Evolutionary conservation across 257 asterid species (phyloP).

Genomic region (Jaltomata sinuosa): DNA sequence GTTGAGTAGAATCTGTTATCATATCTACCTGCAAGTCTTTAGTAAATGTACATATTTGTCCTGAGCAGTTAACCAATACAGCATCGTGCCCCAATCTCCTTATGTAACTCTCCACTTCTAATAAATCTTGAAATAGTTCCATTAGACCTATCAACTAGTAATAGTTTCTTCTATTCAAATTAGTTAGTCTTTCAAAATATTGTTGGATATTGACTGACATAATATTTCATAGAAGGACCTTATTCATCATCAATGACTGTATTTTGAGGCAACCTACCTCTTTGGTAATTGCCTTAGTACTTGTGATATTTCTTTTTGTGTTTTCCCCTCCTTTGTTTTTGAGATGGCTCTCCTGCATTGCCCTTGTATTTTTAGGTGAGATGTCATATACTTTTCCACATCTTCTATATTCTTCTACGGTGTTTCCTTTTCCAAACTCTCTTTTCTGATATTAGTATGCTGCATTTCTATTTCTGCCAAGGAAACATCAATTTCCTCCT

Average conservation of each 20-base stretch:
- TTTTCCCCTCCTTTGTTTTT: neutral
- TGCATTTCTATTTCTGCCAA: too few relatives aligned
- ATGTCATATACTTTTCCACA: neutral
- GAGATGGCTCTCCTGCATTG: neutral
- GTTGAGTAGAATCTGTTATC: too few relatives aligned
- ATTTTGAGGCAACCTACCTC: neutral
- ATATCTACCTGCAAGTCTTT: too few relatives aligned
- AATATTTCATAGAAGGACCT: neutral
- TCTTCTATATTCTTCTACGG: neutral
- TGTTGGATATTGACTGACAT: too few relatives aligned
- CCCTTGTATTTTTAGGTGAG: neutral
- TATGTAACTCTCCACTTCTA: neutral
- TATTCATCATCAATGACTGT: too few relatives aligned
- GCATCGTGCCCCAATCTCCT: neutral
- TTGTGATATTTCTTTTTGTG: neutral
- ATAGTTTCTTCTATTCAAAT: neutral
- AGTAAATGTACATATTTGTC: too few relatives aligned
- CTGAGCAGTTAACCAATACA: neutral
- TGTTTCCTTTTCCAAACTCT: neutral
- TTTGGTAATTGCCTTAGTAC: neutral
- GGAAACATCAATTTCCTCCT: neutral
- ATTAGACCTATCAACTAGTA: neutral
- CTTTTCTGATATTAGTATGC: too few relatives aligned
- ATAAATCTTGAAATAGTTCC: neutral
- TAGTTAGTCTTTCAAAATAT: neutral